Conservation (phyloP, 2,329 filamentous ascomycete genomes). For the Zymoseptoria passerinii region DNA sequence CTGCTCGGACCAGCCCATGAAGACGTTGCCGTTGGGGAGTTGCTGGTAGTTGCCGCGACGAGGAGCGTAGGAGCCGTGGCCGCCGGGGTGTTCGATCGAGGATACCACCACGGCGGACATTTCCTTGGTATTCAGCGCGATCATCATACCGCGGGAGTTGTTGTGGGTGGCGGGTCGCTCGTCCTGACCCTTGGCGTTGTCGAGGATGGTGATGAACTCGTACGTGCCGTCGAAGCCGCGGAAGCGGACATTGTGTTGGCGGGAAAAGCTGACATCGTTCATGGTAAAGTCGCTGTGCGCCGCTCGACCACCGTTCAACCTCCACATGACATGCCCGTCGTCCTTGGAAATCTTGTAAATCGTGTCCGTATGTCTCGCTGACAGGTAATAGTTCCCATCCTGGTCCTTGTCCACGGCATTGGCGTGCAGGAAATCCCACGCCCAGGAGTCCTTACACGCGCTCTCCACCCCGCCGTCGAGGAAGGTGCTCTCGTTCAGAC, state of each 20-base stretch:
- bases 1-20: slow-evolving; percentile 43
- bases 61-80: slow-evolving; percentile 36
- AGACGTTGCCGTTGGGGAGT: slow-evolving; percentile 44
- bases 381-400: slow-evolving; percentile 45
- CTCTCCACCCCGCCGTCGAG: slow-evolving; percentile 4
- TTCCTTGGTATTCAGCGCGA: slow-evolving; percentile 10
- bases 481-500: slow-evolving; percentile 11
- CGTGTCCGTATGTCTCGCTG: slow-evolving; percentile 41
- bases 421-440: slow-evolving; percentile 8
- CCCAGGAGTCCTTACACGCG: slow-evolving; percentile 9
- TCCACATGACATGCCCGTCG: slow-evolving; percentile 44
- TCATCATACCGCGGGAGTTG: slow-evolving; percentile 14
- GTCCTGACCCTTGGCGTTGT: slow-evolving; percentile 36
- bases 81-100: slow-evolving; percentile 11
- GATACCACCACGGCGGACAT: slow-evolving; percentile 9
- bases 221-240: slow-evolving; percentile 34
- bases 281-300: slow-evolving; percentile 8
- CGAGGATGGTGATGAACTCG: slow-evolving; percentile 43
- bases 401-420: slow-evolving; percentile 40
- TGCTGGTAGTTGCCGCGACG: slow-evolving; percentile 28
- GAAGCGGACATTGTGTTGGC: slow-evolving; percentile 42
- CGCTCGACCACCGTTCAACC: slow-evolving; percentile 26
- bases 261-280: slow-evolving; percentile 29
- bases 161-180: slow-evolving; percentile 5
- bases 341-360: slow-evolving; percentile 40